Percentiles rank a stretch among this genome's conserved stretches.
Conservation (phyloP, 2,329 filamentous ascomycete species). For the Dactylellina haptotyla region DNA sequence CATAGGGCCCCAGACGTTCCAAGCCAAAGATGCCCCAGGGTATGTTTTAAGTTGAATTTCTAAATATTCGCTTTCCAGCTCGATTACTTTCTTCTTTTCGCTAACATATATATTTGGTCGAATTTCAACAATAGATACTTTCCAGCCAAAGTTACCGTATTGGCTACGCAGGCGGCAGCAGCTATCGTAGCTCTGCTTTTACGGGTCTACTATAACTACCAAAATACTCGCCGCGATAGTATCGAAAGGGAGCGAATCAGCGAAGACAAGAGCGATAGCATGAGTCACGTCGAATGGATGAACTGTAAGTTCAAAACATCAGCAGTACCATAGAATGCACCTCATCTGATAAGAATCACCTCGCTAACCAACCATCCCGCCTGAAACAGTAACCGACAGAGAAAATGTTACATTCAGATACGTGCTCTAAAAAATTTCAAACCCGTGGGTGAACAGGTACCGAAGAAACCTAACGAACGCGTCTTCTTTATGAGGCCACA, state of each 20-base stretch:
- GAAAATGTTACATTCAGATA: constrained; percentile 71
- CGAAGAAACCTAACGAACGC: too few relatives aligned
- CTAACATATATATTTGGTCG: background rate
- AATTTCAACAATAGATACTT: constrained; percentile 56
- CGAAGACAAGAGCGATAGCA: constrained; percentile 51
- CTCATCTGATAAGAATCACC: too few relatives aligned
- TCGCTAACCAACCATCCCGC: background rate
- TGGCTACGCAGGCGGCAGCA: constrained; percentile 63
- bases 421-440: constrained; percentile 56
- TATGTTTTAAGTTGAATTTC: constrained; percentile 59
- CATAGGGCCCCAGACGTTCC: constrained; percentile 70
- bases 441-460: too few relatives aligned
- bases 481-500: too few relatives aligned
- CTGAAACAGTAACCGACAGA: constrained; percentile 65
- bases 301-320: constrained; percentile 49
- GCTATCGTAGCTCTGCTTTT: constrained; percentile 57
- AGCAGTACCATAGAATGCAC: too few relatives aligned
- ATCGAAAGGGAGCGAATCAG: constrained; percentile 30
- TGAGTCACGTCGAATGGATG: constrained; percentile 55
- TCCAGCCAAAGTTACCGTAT: constrained; percentile 68
- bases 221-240: constrained; percentile 53
- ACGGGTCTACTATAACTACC: constrained; percentile 56
- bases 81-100: background rate
- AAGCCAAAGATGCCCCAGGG: constrained; percentile 66
- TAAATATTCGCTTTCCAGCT: background rate